Base-by-base conservation (phyloP, 2,329 filamentous ascomycete genomes). In the Aspergillus melleus region DNA sequence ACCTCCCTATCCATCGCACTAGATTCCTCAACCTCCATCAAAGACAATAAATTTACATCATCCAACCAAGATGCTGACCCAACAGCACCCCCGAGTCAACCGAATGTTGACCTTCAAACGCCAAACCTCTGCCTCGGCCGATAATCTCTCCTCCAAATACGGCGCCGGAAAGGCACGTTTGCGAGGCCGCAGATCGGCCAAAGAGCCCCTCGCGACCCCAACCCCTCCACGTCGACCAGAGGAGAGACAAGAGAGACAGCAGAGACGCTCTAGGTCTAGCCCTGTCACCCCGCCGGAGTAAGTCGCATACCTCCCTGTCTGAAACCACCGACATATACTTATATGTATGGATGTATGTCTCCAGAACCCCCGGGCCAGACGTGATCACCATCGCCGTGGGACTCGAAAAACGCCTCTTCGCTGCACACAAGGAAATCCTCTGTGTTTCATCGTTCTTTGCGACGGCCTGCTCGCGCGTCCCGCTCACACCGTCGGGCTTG, bases 341-440 rank as follows among this genome's bases (percentile, higher is more conserved):
- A 14, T 4, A 14, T 36, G 32, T 14, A 36, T 36, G 12, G 8
- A 12, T 36, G 26, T 29, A 9, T 29, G 26, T 9, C 39, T 20
- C 14, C 11, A 57, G 55, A 58, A 72, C 87, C 59, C 84, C 83
- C 26, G 44, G 44, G 24, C 89, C 88, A 2, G 81, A 89, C 49
- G 91, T 95, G 72, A 85, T 96, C 66, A 96, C 91, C 10, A 84
- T 96, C 62, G 86, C 90, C 68, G 86, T 96, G 68, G 91, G 91
- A n/a, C 84, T 84, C 5, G 89, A 93, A 66, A 88, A 92, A 74
- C 87, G 93, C 22, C 88, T 96, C 67, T 97, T 97, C 72, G 93
- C 93, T 42, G 92, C 92, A 6, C 93, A 96, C 75, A 91, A 96
- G 80, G 90, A 95, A 66, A 85, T 96, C 62, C 87, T 97, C 61